Base-by-base conservation (phyloP, 768 basidiomycete species). In the Boletus rubescentipes region DNA sequence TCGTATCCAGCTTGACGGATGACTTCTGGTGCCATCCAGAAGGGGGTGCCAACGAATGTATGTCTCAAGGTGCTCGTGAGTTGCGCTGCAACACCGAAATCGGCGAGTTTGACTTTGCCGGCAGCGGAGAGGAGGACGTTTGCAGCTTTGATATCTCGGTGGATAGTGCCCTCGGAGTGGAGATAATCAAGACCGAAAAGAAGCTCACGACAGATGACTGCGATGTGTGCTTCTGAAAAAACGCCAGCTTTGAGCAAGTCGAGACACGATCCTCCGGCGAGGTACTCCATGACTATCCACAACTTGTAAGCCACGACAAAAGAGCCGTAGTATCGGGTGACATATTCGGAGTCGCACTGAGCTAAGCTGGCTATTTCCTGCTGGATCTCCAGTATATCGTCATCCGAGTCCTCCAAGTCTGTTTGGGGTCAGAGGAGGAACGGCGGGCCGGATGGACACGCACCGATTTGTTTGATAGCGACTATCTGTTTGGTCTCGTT, bases 251-350 rank as follows among this genome's bases (percentile, higher is more conserved):
- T 97, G 61, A 98, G 83, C 50, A 99, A 80, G 72, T 98, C 97
- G 50, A 98, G 82, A 73, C 97, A 98, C 26, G 94, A 97, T n/a
- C 97, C 97, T 39, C 97, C 97, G 0, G 93, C 94, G 49, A 98
- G 87, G 73, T 93, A 99, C 72, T 99, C 97, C 97, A 99, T 98
- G 65, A 99, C 76, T 67, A 99, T 99, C 97, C 97, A 99, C 21
- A 99, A 79, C 72, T 98, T 96, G 78, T 96, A 98, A 34, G 90
- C 86, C 60, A 93, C 86, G 49, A 99, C 93, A 71, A 99, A 99
- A 44, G 93, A 94, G 41, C 93, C 95, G 65, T 97, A 98, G 70
- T 98, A 98, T 42, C 89, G 80, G 38, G 97, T 98, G 49, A 99
- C 92, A 70, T 92, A 93, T 74, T 94, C 93, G 5, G 95, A 98